Evolutionary conservation across 2,329 filamentous ascomycete species (phyloP), one percentile per base, ranked within the genome.

Genomic region (Nannizzia gypsea): DNA sequence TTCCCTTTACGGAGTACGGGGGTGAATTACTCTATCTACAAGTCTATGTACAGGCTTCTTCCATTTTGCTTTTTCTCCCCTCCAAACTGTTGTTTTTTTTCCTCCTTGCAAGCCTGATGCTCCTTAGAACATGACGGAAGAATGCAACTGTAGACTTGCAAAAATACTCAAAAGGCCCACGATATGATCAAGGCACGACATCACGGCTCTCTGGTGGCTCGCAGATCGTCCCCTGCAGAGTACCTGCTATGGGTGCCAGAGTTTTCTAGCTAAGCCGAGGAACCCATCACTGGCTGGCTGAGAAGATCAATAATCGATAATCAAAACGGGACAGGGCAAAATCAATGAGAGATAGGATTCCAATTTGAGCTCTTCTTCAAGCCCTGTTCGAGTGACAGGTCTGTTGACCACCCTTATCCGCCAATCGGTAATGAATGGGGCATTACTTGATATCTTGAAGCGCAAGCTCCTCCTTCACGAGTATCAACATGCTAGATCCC

Each of bases 221-320:
- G 28, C 36, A 36, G 54, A 56, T 56, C 54, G 13, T 56, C 26
- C 48, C 54, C 36, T 56, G 54, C 54, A 56, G 17, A 56, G 54
- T 40, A 31, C 54, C 54, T 56, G 28, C 20, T 36, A 36, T 24
- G 54, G 54, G n/a, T 56, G 54, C 20, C 31, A 40, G 28, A 56
- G 54, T 40, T 56, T n/a, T 56, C 17, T 17, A 56, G 28, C 54
- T 9, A 56, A 56, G 54, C 54, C 38, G 54, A 56, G 31, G 31
- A 40, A 38, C 31, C 31, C 31, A 40, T 38, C 31, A 11, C 36
- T n/a, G 54, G 54, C 54, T 56, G 54, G 54, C 54, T 56, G 54
- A 17, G 20, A 56, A 38, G 31, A 38, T 38, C 31, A 38, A 36
- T 56, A 38, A 56, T 40, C 15, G 20, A 56, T 36, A 40, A 22